phyloP scores from a whole-genome alignment of 768 basidiomycete species.

The Agrocybe pediades region DNA sequence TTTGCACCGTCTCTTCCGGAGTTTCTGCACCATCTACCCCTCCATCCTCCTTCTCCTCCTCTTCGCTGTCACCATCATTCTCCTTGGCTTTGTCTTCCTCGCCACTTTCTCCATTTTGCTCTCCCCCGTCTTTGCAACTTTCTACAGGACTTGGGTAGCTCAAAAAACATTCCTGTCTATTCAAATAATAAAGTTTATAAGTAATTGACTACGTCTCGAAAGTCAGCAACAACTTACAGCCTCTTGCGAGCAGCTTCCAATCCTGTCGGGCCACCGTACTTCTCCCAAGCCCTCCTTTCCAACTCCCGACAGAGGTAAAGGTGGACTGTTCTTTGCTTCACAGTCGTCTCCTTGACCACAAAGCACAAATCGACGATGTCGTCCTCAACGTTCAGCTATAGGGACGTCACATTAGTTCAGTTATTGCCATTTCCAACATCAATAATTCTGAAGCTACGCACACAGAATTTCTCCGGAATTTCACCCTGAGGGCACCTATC shows the following conservation, averaged over 20 bases:
- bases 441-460: background rate
- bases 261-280: slow-evolving; percentile 23
- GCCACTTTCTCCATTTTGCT: no score
- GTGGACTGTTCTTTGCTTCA: background rate
- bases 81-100: no score
- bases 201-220: no score
- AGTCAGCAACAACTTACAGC: no score
- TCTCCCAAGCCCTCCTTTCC: slow-evolving; percentile 23
- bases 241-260: slow-evolving; percentile 5
- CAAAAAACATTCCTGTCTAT: no score
- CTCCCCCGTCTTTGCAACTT: no score
- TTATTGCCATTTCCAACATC: background rate
- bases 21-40: no score
- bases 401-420: background rate
- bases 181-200: no score
- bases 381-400: background rate
- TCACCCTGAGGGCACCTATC: background rate
- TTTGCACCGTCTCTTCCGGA: no score
- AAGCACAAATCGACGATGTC: background rate
- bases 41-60: no score
- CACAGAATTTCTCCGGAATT: background rate
- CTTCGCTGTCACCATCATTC: no score
- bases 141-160: no score
- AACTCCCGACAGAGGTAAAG: slow-evolving; percentile 20
- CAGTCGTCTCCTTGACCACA: background rate